Base-by-base conservation (phyloP, 2,329 filamentous ascomycete species). In the Xylariaceae sp. region DNA sequence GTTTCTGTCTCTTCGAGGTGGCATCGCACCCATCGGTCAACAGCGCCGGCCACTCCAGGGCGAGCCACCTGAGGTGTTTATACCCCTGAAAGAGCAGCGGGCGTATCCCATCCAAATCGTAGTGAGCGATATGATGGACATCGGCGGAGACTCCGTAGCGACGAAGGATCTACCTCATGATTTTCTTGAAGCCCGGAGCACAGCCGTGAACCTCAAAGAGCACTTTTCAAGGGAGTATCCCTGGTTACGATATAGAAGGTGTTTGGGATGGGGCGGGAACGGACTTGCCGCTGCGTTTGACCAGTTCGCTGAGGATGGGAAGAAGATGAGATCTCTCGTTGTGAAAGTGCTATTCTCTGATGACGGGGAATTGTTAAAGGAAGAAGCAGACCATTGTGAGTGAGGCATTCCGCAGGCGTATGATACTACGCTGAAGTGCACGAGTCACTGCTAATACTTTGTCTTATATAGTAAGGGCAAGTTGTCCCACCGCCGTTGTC, bases 221-320 rank as follows among this genome's bases (percentile, higher is more conserved):
- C 10, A 34, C 32, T 34, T 34, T 15, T 10, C 32, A 10, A 34
- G 13, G 32, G 9, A 34, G 9, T 12, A 34, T 34, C 32, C 32
- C 6, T 3, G 32, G 32, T 15, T 34, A 10, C 9, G 13, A 15
- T 34, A 34, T 13, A 34, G 32, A 13, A 34, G n/a, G 5, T 56
- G 53, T 37, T 19, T 58, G 3, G 58, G 58, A 1, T 60, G 53
- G 49, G 55, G 55, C 6, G 55, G 55, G 2, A 53, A 58, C 16
- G 57, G 57, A 9, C 37, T 60, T 21, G 58, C 55, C 2, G 50
- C 53, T 1, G 44, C 43, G 7, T 60, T 48, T 26, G 45, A 54
- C 16, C 13, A 45, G 2, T 0, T 55, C 15, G 18, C 47, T 22
- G n/a, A 29, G 4, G 1, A 36, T 26, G 50, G 50, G 0, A 15